These are phyloP conservation scores for Stentor roeselii DNA, from an alignment of 73 alveolate species.

Conservation along the genomic window DNA sequence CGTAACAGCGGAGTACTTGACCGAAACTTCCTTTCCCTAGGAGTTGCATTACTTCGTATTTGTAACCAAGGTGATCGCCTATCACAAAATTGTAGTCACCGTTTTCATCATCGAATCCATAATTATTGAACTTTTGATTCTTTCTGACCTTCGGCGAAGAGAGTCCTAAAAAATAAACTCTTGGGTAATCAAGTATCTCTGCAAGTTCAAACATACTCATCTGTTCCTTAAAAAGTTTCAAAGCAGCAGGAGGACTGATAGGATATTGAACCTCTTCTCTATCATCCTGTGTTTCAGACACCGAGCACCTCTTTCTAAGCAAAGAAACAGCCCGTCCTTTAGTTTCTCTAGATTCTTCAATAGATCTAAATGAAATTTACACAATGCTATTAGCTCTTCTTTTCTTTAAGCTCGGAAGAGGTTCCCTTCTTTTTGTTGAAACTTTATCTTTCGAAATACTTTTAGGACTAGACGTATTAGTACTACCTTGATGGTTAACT, in stretches of 20 bases:
- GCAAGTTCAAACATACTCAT: neutral
- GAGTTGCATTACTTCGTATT: neutral
- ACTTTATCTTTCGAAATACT: neutral
- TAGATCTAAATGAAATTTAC: neutral
- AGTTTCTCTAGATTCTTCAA: neutral
- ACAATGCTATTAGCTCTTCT: neutral
- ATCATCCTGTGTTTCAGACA: neutral
- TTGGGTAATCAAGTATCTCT: neutral
- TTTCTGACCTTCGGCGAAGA: neutral
- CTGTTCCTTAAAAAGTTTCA: too few relatives aligned
- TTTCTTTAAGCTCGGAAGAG: neutral
- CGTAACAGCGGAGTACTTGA: neutral
- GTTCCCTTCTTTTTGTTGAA: neutral
- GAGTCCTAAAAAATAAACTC: neutral
- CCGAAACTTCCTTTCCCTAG: slow-evolving; percentile 15
- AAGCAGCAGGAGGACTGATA: neutral
- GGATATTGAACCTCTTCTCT: neutral
- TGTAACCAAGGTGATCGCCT: neutral
- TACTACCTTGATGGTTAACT: neutral
- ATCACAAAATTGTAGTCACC: slow-evolving; percentile 10
- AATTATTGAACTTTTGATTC: neutral
- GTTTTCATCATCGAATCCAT: neutral
- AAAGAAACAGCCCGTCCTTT: neutral
- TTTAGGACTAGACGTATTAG: neutral
- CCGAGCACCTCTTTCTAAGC: neutral